Evolutionary conservation across 2,329 filamentous ascomycete species (phyloP), one percentile per base, ranked within the genome.

Genomic region (Allantophomopsis cytisporea): DNA sequence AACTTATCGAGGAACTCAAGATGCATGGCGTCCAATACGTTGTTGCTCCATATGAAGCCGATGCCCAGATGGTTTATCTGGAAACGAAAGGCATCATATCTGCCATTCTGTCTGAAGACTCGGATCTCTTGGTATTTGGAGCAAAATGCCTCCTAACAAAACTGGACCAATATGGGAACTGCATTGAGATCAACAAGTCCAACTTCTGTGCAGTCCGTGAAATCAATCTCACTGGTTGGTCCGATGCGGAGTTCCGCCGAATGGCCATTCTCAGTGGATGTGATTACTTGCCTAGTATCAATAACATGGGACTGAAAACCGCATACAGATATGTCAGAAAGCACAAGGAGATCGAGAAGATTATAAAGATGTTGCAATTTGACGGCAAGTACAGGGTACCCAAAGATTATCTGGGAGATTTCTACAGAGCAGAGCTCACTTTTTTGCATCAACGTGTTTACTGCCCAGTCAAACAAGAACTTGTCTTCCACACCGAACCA

Each of bases 261-360:
- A 98, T 98, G 91, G 86, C 88, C 32, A 98, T 98, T 48, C 63
- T 98, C 43, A 94, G 87, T 55, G 91, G 91, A 7, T 98, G 91
- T 56, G 91, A 98, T 56, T 98, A 98, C 57, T 71, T 96, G n/a
- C 67, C 80, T 2, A 83, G 82, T 42, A 83, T 98, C 45, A 80
- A 76, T 41, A 82, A 82, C 38, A 76, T 98, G 60, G 91, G 91
- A 0, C 60, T 98, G 41, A 96, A 95, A 66, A 96, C 88, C 5
- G 89, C 91, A 1, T 83, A 98, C 59, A 79, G 87, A 35, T 75
- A 91, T 64, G 72, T 98, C 43, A 78, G 89, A 43, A 94, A 93
- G 58, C 76, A 94, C 63, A 94, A 89, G 58, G 84, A 76, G 1
- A 73, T 91, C 5, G 89, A 96, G 39, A 80, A 79, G 42, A 71